These are phyloP conservation scores for Venturia asperata DNA, from an alignment of 2,329 filamentous ascomycete genomes.

Conservation along the genomic window DNA sequence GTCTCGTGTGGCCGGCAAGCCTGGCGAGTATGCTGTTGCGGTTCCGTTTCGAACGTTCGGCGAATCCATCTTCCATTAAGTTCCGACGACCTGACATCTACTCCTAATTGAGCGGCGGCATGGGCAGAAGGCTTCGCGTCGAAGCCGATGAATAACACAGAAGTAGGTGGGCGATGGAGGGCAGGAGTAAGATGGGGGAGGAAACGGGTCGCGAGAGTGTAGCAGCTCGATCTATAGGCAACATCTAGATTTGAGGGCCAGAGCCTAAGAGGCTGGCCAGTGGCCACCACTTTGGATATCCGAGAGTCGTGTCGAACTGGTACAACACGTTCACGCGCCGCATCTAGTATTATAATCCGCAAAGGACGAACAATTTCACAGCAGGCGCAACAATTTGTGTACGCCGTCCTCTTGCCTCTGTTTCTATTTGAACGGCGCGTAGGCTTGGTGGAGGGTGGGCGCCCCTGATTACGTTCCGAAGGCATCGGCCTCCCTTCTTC, in stretches of 20 bases:
- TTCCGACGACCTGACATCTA: conserved; percentile 2
- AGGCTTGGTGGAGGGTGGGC: neutral
- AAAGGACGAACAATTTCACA: conserved; percentile 5
- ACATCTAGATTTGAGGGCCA: neutral
- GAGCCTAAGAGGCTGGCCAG: neutral
- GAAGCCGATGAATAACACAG: neutral
- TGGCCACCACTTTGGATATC: neutral
- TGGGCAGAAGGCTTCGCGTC: conserved; percentile 5
- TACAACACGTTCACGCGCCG: neutral
- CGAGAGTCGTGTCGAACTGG: neutral
- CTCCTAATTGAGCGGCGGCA: neutral
- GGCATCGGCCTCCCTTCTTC: neutral
- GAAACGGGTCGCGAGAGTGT: neutral
- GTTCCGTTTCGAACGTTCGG: conserved; percentile 1
- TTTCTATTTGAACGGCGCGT: neutral
- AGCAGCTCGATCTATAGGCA: neutral
- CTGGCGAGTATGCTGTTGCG: conserved; percentile 15
- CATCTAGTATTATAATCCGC: neutral
- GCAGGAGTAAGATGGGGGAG: neutral
- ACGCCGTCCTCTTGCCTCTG: neutral
- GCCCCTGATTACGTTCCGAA: neutral
- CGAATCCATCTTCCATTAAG: neutral
- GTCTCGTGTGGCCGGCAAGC: neutral
- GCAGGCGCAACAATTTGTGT: neutral
- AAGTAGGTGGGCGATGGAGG: neutral